Conservation (phyloP, 768 basidiomycete species). For the Termitomyces sp. region DNA sequence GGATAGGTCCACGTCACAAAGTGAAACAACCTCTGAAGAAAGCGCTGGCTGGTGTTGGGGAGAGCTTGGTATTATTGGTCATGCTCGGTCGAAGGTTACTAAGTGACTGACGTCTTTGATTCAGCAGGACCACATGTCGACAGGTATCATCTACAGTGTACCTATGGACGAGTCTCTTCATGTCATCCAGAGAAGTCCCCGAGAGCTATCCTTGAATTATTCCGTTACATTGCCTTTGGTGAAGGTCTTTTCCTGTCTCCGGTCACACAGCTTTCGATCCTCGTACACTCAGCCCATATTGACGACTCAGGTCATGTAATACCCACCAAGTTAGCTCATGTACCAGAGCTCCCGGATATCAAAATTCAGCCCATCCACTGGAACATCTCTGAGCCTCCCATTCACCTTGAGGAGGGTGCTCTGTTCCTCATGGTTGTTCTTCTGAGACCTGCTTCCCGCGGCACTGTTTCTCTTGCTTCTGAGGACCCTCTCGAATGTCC, state of each 20-base stretch:
- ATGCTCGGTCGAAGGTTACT: too few relatives aligned
- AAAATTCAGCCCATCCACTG: conserved; percentile 31
- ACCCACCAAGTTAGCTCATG: conserved; percentile 3
- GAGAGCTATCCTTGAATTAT: conserved; percentile 26
- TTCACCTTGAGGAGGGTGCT: conserved; percentile 16
- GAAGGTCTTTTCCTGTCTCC: conserved; percentile 27
- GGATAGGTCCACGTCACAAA: conserved; percentile 38
- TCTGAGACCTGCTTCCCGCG: conserved; percentile 20
- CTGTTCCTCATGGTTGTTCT: conserved; percentile 20
- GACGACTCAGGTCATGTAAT: conserved; percentile 4
- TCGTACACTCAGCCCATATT: conserved; percentile 4
- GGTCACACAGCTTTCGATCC: conserved; percentile 3
- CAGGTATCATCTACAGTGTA: conserved; percentile 27
- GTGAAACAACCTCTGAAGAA: conserved; percentile 26
- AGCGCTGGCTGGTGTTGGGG: conserved; percentile 32
- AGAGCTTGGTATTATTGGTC: conserved; percentile 21
- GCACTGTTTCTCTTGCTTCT: conserved; percentile 25
- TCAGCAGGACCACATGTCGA: conserved; percentile 40
- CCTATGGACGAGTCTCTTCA: conserved; percentile 30
- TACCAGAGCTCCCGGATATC: conserved; percentile 33
- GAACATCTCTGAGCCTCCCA: conserved; percentile 6
- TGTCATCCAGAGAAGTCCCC: conserved; percentile 24
- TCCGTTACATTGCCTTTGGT: conserved; percentile 30
- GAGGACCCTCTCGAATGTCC: conserved; percentile 27
- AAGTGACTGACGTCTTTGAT: background rate